phyloP scores from a whole-genome alignment of 345 rosid genomes.

The Erodium maritimum region DNA sequence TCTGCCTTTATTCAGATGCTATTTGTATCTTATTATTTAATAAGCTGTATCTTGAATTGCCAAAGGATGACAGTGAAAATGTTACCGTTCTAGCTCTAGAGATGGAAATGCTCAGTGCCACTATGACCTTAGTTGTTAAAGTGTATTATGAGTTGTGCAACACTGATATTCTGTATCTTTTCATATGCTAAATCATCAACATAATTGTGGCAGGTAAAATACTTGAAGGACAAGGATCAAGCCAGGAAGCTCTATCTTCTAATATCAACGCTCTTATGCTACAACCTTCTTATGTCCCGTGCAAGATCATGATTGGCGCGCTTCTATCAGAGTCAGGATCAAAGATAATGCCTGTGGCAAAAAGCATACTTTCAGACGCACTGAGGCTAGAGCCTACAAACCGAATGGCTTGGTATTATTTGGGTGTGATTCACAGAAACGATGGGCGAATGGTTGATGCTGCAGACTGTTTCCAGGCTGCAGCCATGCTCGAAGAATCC shows the following conservation, averaged over 20 bases:
- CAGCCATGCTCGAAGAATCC: slow-evolving; percentile 86
- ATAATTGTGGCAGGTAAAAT: slow-evolving; percentile 38
- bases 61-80: too few species aligned
- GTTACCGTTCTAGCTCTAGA: too few species aligned
- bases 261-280: slow-evolving; percentile 47
- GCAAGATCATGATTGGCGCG: slow-evolving; percentile 55
- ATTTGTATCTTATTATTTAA: too few species aligned
- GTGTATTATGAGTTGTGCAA: too few species aligned
- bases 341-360: slow-evolving; percentile 59
- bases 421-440: slow-evolving; percentile 64
- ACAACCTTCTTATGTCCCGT: slow-evolving; percentile 51
- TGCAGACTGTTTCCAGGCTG: slow-evolving; percentile 84
- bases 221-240: slow-evolving; percentile 57
- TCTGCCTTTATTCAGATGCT: neutral
- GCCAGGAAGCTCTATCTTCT: slow-evolving; percentile 37
- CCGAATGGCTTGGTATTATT: slow-evolving; percentile 74
- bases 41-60: too few species aligned
- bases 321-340: slow-evolving; percentile 44
- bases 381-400: slow-evolving; percentile 81
- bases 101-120: too few species aligned
- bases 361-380: slow-evolving; percentile 82
- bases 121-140: too few species aligned
- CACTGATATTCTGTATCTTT: neutral
- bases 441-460: slow-evolving; percentile 90
- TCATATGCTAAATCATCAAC: too few species aligned